phyloP scores from a whole-genome alignment of 2,329 filamentous ascomycete species.

The Mollisia scopiformis region DNA sequence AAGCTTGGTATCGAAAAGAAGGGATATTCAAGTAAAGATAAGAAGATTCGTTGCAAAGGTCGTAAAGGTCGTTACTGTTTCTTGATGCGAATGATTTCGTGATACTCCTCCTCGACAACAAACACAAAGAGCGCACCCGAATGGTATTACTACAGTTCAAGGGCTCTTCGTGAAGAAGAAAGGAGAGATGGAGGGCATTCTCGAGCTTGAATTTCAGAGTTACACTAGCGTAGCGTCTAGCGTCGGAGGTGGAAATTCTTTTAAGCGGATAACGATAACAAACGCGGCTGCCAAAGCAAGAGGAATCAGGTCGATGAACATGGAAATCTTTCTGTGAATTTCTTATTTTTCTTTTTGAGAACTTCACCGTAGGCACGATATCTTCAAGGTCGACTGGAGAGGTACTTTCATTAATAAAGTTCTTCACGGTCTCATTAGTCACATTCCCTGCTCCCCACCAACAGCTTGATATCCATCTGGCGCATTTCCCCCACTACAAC shows the following conservation, averaged over 20 bases:
- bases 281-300: neutral
- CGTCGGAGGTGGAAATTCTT: constrained; percentile 2
- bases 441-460: too few species aligned
- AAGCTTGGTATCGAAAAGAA: neutral
- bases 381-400: too few species aligned
- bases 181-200: neutral
- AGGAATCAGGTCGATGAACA: neutral
- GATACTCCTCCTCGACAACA: constrained; percentile 12
- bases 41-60: constrained; percentile 38
- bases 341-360: neutral
- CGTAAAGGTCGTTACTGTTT: constrained; percentile 35
- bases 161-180: constrained; percentile 19
- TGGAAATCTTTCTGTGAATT: constrained; percentile 6
- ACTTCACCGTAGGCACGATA: neutral
- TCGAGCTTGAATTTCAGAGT: neutral
- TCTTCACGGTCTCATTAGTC: too few species aligned
- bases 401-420: too few species aligned
- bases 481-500: too few species aligned
- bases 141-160: constrained; percentile 27
- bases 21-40: constrained; percentile 23
- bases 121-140: constrained; percentile 23
- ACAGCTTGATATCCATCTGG: too few species aligned
- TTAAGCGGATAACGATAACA: neutral
- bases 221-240: neutral
- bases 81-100: constrained; percentile 6